Evolutionary conservation across 345 rosid genomes (phyloP).

Genomic region (Syzygium oleosum): DNA sequence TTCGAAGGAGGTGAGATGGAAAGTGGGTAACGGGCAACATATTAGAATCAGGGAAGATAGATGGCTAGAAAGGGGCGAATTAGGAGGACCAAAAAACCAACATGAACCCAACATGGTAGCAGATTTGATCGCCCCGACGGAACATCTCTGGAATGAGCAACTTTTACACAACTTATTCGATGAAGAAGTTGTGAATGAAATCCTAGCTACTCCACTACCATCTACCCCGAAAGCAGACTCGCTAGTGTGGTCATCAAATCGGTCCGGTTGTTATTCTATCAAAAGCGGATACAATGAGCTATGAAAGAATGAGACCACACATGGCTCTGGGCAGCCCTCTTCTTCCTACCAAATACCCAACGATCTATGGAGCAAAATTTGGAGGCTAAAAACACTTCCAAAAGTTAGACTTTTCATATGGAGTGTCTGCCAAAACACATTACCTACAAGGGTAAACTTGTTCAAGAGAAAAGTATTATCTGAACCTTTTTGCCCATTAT

Average conservation of each 20-base stretch:
- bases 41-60: accelerated
- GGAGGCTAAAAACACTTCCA: not conserved
- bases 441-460: not conserved
- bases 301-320: not conserved
- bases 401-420: not conserved
- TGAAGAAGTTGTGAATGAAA: not conserved
- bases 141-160: not conserved
- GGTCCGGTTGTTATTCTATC: not conserved
- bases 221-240: too few relatives aligned
- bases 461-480: too few relatives aligned
- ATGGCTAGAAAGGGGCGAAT: not conserved
- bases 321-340: not conserved
- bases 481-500: not conserved
- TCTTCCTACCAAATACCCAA: not conserved
- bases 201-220: not conserved
- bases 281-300: not conserved
- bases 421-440: not conserved
- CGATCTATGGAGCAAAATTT: not conserved
- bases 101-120: not conserved
- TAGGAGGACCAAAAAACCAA: not conserved
- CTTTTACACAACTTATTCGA: not conserved
- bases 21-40: too few relatives aligned
- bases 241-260: not conserved
- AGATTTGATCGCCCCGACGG: not conserved
- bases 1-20: too few relatives aligned